These are phyloP conservation scores for Eimeria maxima DNA, from an alignment of 169 alveolate species.

Conservation along the genomic window DNA sequence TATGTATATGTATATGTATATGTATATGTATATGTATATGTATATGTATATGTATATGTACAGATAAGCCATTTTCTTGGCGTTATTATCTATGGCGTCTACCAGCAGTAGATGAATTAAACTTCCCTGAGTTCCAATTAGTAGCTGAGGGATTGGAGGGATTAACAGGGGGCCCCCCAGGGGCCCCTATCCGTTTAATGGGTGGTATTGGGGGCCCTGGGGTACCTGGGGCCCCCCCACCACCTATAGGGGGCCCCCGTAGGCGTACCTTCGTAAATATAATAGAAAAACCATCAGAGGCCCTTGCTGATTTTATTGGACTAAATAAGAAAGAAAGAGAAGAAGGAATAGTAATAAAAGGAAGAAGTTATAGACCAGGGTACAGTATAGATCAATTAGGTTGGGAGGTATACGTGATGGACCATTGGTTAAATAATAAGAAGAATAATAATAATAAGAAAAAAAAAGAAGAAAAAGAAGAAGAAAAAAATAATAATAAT, in stretches of 20 bases:
- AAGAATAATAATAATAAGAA: too few relatives aligned
- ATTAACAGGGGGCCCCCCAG: neutral
- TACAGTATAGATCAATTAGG: neutral
- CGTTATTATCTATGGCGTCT: neutral
- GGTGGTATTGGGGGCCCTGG: too few relatives aligned
- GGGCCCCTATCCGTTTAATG: too few relatives aligned
- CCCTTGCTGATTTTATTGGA: constrained; percentile 18
- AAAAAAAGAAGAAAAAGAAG: too few relatives aligned
- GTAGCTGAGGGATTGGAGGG: constrained; percentile 11
- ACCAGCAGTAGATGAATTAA: constrained; percentile 37
- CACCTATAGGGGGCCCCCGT: neutral
- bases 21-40: too few relatives aligned
- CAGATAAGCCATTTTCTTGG: constrained; percentile 74
- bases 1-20: too few relatives aligned
- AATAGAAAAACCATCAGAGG: neutral
- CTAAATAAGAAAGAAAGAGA: neutral
- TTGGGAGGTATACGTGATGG: constrained; percentile 55
- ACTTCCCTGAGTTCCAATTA: constrained; percentile 37
- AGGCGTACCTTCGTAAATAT: neutral
- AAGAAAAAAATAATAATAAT: too few relatives aligned
- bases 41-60: too few relatives aligned
- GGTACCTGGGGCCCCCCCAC: neutral
- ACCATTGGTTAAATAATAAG: too few relatives aligned
- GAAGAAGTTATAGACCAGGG: neutral
- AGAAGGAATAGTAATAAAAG: constrained; percentile 46